Evolutionary conservation across 345 rosid species (phyloP), one percentile per base, ranked within the genome.

Genomic region (Populus deltoides): DNA sequence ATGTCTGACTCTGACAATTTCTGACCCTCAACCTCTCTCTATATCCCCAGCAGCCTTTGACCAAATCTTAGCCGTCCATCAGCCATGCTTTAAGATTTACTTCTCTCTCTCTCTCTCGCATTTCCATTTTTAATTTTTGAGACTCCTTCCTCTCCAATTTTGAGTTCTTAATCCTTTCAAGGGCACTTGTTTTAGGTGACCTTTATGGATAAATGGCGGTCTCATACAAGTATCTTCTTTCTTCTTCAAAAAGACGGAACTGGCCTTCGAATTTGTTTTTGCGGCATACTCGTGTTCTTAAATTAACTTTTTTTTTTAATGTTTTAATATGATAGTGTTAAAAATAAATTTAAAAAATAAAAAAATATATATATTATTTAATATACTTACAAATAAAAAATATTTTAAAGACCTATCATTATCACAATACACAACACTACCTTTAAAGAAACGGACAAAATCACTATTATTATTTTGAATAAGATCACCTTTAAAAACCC

Each of bases 31-130:
- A 63, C 7, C 39, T 47, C 55, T 68, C 78, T 59, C 77, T 72
- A 47, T 66, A 76, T 70, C 80, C 71, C 77, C 55, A 39, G 78
- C 85, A 66, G 78, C 82, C 86, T 87, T 90, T 90, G 90, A 90
- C 93, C 86, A 76, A 83, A 87, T 86, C 85, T 80, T 81, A 79
- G 79, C 90, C 91, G 69, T 84, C 86, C 87, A 84, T 87, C 76
- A 35, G 13, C 22, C 2, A 3, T 39, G 67, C 22, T 68, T n/a
- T 7, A 1, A 1, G 2, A 2, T 16, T 77, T 66, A 8, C 63
- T 22, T 9, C 5, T 35, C 17, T 36, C 35, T 33, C 3, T n/a
- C 18, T 41, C 20, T 39, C 20, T 39, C 20, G 10, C 31, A 15
- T 53, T 67, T 31, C 15, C 10, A 8, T 68, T 9, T 3, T 25